phyloP scores from a whole-genome alignment of 495 filamentous ascomycete genomes.

The Clavariopsis aquatica region DNA sequence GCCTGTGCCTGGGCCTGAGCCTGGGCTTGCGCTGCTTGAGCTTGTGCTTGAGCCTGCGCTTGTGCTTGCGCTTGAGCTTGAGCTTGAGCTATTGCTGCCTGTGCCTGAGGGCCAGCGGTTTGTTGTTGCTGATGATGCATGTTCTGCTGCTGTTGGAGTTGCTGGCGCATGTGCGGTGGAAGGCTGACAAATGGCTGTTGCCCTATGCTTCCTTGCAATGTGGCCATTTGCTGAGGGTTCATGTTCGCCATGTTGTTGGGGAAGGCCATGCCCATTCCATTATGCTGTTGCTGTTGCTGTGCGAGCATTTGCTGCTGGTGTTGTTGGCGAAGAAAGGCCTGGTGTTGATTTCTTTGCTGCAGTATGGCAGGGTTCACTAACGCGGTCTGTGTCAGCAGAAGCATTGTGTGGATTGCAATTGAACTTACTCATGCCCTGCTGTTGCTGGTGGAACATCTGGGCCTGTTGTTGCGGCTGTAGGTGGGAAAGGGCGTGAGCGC shows the following conservation, averaged over 20 bases:
- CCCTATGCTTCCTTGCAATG: conserved; percentile 14
- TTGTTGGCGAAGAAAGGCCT: conserved; percentile 41
- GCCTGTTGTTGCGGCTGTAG: conserved; percentile 58
- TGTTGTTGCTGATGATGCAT: conserved; percentile 10
- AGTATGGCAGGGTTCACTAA: conserved; percentile 25
- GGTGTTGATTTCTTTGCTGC: conserved; percentile 21
- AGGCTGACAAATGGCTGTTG: conserved; percentile 15
- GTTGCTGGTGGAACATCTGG: conserved; percentile 47
- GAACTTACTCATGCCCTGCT: conserved; percentile 39
- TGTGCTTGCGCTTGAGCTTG: neutral
- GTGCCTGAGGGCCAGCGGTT: neutral
- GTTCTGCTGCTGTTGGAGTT: conserved; percentile 26
- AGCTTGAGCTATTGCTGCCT: no score
- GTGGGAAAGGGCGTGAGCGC: conserved; percentile 77
- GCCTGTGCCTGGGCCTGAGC: conserved; percentile 27
- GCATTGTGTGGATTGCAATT: neutral
- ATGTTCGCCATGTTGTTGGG: conserved; percentile 23
- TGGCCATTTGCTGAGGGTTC: conserved; percentile 32
- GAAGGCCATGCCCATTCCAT: conserved; percentile 32
- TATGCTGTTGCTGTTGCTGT: conserved; percentile 33
- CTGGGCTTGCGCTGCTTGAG: conserved; percentile 22
- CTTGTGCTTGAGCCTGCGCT: conserved; percentile 14
- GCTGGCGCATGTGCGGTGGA: conserved; percentile 34
- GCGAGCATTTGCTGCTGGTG: conserved; percentile 45
- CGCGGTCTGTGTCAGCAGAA: neutral